These are phyloP conservation scores for Coemansia sp. DNA, from an alignment of 192 early-diverging fungal genomes.

Conservation along the genomic window DNA sequence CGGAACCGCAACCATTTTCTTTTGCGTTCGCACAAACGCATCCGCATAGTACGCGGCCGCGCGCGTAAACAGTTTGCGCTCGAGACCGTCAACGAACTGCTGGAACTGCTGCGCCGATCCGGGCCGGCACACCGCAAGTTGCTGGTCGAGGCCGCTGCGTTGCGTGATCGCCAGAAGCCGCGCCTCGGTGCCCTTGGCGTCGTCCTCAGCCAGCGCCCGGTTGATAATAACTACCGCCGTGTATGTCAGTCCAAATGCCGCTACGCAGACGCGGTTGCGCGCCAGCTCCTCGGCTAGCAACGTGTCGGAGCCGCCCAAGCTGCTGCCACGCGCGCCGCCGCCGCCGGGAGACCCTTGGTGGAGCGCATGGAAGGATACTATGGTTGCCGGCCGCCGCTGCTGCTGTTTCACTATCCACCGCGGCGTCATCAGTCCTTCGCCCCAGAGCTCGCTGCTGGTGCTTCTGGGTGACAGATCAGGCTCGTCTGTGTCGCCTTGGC, in stretches of 20 bases:
- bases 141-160: slow-evolving; percentile 26
- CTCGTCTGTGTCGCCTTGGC: neutral
- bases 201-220: slow-evolving; percentile 17
- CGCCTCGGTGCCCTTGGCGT: slow-evolving; percentile 5
- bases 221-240: slow-evolving; percentile 32
- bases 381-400: slow-evolving; percentile 31
- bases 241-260: slow-evolving; percentile 32
- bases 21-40: slow-evolving; percentile 36
- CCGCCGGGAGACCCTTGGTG: neutral
- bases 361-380: slow-evolving; percentile 42
- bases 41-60: slow-evolving; percentile 34
- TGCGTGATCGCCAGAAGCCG: slow-evolving; percentile 18
- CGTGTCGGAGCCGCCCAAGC: slow-evolving; percentile 7
- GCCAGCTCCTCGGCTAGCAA: slow-evolving; percentile 32
- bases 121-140: slow-evolving; percentile 40
- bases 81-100: slow-evolving; percentile 22
- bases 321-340: neutral
- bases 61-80: slow-evolving; percentile 15
- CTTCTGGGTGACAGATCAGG: slow-evolving; percentile 17
- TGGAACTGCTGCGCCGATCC: slow-evolving; percentile 35
- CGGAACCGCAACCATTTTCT: slow-evolving; percentile 20
- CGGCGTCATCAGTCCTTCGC: slow-evolving; percentile 24
- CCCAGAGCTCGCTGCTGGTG: slow-evolving; percentile 12
- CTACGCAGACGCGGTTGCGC: slow-evolving; percentile 47
- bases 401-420: slow-evolving; percentile 36